These are phyloP conservation scores for Nothopassalora personata DNA, from an alignment of 2,329 filamentous ascomycete genomes.

Conservation along the genomic window DNA sequence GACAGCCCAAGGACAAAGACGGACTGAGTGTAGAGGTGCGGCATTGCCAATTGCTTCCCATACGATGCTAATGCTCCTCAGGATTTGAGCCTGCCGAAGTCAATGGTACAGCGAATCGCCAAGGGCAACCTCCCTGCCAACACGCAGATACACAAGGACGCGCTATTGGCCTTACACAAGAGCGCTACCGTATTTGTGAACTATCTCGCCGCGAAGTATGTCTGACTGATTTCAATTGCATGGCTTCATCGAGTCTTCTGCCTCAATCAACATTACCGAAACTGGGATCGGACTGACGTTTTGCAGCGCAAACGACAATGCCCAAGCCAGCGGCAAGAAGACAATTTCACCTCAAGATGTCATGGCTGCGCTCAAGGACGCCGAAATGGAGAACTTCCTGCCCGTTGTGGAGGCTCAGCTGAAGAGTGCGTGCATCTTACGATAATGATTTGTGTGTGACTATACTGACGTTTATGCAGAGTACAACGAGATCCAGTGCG, in stretches of 20 bases:
- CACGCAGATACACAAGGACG: slow-evolving; percentile 78
- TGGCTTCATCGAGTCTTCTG: background rate
- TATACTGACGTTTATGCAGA: slow-evolving; percentile 41
- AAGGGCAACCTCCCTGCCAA: slow-evolving; percentile 76
- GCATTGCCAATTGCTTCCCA: background rate
- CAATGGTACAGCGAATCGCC: slow-evolving; percentile 71
- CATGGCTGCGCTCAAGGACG: slow-evolving; percentile 68
- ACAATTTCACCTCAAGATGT: slow-evolving; percentile 73
- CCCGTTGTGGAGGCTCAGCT: slow-evolving; percentile 69
- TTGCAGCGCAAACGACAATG: slow-evolving; percentile 66
- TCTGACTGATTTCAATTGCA: slow-evolving; percentile 14
- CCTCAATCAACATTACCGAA: background rate
- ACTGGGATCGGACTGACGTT: slow-evolving; percentile 5
- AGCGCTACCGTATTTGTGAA: slow-evolving; percentile 80
- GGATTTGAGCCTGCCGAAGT: slow-evolving; percentile 59
- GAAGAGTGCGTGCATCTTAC: slow-evolving; percentile 52
- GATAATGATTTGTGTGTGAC: too few species aligned
- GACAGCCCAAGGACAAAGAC: slow-evolving; percentile 32
- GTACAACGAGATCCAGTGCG: slow-evolving; percentile 67
- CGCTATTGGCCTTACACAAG: slow-evolving; percentile 71
- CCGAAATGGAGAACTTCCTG: slow-evolving; percentile 68
- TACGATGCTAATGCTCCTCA: background rate
- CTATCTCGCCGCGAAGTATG: slow-evolving; percentile 70
- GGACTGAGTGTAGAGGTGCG: slow-evolving; percentile 42
- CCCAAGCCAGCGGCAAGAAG: slow-evolving; percentile 63